Conservation (phyloP, 2,329 filamentous ascomycete species). For the Stenocarpella maydis region DNA sequence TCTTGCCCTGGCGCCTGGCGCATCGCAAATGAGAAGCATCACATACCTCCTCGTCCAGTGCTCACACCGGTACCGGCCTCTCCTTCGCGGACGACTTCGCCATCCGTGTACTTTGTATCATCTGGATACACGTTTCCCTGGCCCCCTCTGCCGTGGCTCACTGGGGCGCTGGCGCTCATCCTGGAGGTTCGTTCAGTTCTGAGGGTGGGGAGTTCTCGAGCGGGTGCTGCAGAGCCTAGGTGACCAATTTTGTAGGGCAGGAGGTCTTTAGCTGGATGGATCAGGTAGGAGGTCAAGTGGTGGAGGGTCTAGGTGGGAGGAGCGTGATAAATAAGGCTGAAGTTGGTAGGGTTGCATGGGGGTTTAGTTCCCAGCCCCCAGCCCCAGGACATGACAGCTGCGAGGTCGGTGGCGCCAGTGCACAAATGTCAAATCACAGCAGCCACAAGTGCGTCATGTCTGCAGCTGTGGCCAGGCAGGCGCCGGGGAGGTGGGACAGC, state of each 20-base stretch:
- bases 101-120: constrained; percentile 67
- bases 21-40: not conserved
- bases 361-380: not conserved
- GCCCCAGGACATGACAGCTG: constrained; percentile 13
- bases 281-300: not conserved
- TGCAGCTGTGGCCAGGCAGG: not conserved
- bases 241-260: not conserved
- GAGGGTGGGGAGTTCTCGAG: not conserved
- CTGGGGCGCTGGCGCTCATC: constrained; percentile 53
- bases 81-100: constrained; percentile 66
- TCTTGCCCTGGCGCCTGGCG: not conserved
- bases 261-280: not conserved
- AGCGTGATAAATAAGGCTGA: not conserved
- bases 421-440: not conserved
- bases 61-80: constrained; percentile 65
- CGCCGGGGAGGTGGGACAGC: not conserved
- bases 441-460: not conserved
- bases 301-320: not conserved
- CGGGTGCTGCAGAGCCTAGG: not conserved
- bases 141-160: constrained; percentile 68
- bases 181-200: constrained; percentile 13
- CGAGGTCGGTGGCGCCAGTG: constrained; percentile 5
- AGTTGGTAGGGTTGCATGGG: not conserved
- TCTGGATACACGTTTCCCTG: constrained; percentile 69
- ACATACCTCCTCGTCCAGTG: constrained; percentile 65